Base-by-base conservation (phyloP, 768 basidiomycete genomes). In the Psilocybe sp. region DNA sequence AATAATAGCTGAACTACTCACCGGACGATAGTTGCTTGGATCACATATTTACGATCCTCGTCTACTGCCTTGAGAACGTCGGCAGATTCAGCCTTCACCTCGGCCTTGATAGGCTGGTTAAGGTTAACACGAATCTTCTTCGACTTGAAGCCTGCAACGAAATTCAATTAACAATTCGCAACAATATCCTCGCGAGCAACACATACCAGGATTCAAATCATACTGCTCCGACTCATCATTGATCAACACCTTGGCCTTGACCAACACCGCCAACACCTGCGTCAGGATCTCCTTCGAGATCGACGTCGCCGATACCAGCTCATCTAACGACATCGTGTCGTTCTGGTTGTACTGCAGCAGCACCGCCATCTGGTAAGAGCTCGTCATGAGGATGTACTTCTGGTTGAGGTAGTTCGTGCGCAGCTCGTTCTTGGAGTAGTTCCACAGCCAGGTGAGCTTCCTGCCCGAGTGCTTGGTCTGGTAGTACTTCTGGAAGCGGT, bases 361-460 rank as follows among this genome's bases (percentile, higher is more conserved):
- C 44, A 99, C 89, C n/a, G 92, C 90, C 84, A 93, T 94, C 72
- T 99, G 97, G 69, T 92, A 98, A 34, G 93, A 84, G 63, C 91
- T 95, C 50, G 92, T 94, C 87, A 95, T 92, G 63, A 98, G 72
- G 58, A 97, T 94, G 74, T 98, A 98, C 74, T 96, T 98, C 68
- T 93, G 92, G 63, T 87, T 88, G 47, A 92, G 77, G 69, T 97
- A 94, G 66, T 90, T 95, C 53, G 96, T 95, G 52, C 92, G 85
- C 38, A 99, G 79, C 64, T 98, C 97, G 70, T 95, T 96, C 77
- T 97, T 96, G 41, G 89, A 94, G 66, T 95, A 92, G 64, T 98
- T 96, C 97, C 97, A 99, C 7, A 98, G 71, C 96, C 97, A 99
- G 0, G 92, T 95, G 28, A 98, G 79, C 61, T 97, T 97, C 50